Evolutionary conservation across 345 rosid species (phyloP), one percentile per base, ranked within the genome.

Genomic region (Salix koriyanagi): DNA sequence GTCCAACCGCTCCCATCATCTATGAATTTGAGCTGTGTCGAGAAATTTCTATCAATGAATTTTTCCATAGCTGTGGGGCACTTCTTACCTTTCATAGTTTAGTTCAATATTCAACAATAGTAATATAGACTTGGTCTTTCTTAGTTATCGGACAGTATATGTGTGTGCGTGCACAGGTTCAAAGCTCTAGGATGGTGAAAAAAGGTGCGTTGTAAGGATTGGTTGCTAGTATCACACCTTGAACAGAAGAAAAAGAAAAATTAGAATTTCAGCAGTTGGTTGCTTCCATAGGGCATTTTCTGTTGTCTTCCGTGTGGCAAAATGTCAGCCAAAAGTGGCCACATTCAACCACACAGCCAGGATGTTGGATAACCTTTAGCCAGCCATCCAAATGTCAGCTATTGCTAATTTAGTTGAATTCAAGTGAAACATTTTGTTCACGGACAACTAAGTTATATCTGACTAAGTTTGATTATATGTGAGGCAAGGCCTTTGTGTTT

Each of bases 1-100:
- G 41, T 54, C 73, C 32, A 28, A 79, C 37, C 65, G 37, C 76
- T 74, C 28, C 52, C 39, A 70, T 69, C 16, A 52, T n/a, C 39
- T 64, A 19, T n/a, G 8, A n/a, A 62, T 37, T 60, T 76, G 60
- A 5, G 16, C 54, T 58, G 19, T 65, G 41, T 52, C 50, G 74
- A 16, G 62, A 32, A 25, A 61, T n/a, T 14, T 72, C 11, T 42
- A 15, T 37, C 16, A 14, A 36, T 42, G 34, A 74, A 8, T 4
- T 5, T 25, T 52, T 21, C 19, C 37, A 18, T 73, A 41, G 18
- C 25, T 34, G 26, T 16, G 14, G 19, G 60, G 12, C 21, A 10
- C 21, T 39, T 28, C 37, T 11, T 25, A 19, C 36, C 61, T 72
- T 46, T 68, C 54, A 2, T 62, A 23, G 10, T 41, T 18, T 9